Evolutionary conservation across 768 basidiomycete species (phyloP).

Genomic region (Leccinum arenicola): DNA sequence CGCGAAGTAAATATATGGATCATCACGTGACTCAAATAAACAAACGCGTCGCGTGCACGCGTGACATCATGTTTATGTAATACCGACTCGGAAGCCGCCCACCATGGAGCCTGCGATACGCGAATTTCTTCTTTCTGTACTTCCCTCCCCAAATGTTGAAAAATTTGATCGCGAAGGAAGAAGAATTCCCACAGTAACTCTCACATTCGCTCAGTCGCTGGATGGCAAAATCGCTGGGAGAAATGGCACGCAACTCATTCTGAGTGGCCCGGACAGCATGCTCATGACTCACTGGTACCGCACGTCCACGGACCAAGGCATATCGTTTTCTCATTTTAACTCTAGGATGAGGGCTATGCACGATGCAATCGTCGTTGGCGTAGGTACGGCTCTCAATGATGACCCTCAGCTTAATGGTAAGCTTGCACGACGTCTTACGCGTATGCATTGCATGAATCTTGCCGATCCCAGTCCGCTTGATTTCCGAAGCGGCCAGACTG

Average conservation of each 20-base stretch:
- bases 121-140: conserved; percentile 30
- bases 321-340: conserved; percentile 1
- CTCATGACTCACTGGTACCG: conserved; percentile 88
- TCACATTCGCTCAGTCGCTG: conserved; percentile 83
- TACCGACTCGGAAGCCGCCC: background rate
- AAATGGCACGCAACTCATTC: conserved; percentile 66
- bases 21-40: conserved; percentile 8
- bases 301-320: background rate
- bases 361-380: conserved; percentile 88
- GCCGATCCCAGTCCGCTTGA: conserved; percentile 46
- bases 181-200: conserved; percentile 60
- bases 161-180: conserved; percentile 14
- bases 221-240: conserved; percentile 86
- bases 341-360: conserved; percentile 88
- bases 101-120: conserved; percentile 6
- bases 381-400: conserved; percentile 87
- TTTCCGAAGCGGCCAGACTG: conserved; percentile 40
- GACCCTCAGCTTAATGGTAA: conserved; percentile 92
- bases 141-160: conserved; percentile 15
- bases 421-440: conserved; percentile 20
- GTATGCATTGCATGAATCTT: background rate
- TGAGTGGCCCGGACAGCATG: conserved; percentile 88
- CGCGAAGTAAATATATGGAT: background rate
- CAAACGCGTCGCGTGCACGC: background rate
- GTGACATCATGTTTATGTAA: background rate